A percentile compares a stretch with the other conserved stretches of the same genome.
These are phyloP conservation scores for Ensete glaucum DNA, from an alignment of 176 grass and related monocot genomes.

Conservation along the genomic window DNA sequence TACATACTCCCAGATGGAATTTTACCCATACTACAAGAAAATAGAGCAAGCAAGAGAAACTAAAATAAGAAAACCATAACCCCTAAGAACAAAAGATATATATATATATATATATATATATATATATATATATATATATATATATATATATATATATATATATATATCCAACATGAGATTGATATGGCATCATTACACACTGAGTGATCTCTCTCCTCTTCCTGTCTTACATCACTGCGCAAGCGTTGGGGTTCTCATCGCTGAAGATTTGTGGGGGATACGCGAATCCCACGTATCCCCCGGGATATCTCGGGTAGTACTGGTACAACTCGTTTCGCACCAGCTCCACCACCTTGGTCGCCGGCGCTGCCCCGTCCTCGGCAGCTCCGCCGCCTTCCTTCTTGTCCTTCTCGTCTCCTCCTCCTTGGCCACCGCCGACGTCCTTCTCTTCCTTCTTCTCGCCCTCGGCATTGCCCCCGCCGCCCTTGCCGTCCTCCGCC, in stretches of 20 bases:
- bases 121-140: too few relatives aligned
- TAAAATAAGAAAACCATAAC: too few relatives aligned
- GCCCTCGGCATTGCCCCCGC: neutral
- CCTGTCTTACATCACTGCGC: neutral
- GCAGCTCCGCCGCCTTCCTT: neutral
- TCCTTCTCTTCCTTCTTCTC: neutral
- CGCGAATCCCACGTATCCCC: neutral
- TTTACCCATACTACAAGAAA: too few relatives aligned
- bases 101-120: too few relatives aligned
- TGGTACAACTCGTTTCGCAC: neutral
- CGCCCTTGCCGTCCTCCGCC: slow-evolving; percentile 9
- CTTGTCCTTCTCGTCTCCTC: neutral
- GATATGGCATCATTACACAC: too few relatives aligned
- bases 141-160: too few relatives aligned
- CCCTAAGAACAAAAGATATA: too few relatives aligned
- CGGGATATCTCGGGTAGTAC: neutral
- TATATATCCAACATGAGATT: too few relatives aligned
- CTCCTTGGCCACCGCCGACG: neutral
- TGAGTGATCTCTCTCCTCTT: neutral
- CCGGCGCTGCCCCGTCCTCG: neutral
- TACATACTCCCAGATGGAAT: too few relatives aligned
- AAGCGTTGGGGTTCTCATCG: slow-evolving; percentile 8
- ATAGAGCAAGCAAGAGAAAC: too few relatives aligned
- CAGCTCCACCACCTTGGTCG: neutral
- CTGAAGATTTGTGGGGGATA: slow-evolving; percentile 8